A percentile compares a stretch with the other conserved stretches of the same genome.
These are phyloP conservation scores for Hypoxylon sp. DNA, from an alignment of 2,329 filamentous ascomycete species.

Conservation along the genomic window DNA sequence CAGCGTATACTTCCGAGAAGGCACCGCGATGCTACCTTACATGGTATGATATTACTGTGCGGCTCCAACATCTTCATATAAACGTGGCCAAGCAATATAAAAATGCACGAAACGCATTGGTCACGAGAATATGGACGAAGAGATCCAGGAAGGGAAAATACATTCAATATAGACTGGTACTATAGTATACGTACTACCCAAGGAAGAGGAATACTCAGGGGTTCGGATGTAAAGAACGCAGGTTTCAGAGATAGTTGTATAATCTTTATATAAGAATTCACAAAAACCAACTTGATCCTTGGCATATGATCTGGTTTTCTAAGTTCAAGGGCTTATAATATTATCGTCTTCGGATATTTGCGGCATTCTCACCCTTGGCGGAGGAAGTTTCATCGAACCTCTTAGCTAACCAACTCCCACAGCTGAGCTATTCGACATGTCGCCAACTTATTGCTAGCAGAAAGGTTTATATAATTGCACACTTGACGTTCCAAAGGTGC, in stretches of 20 bases:
- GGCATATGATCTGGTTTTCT: not conserved
- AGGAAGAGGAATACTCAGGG: not conserved
- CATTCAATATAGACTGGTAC: not conserved
- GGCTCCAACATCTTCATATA: not conserved
- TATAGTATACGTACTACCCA: not conserved
- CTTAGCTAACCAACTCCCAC: not conserved
- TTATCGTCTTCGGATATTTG: slow-evolving; percentile 1
- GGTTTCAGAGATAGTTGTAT: not conserved
- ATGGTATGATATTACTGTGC: slow-evolving; percentile 11
- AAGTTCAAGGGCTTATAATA: not conserved
- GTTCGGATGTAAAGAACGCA: not conserved
- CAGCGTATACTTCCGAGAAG: slow-evolving; percentile 23
- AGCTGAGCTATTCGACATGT: not conserved
- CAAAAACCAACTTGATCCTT: not conserved
- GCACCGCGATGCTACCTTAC: slow-evolving; percentile 19
- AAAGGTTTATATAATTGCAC: not conserved
- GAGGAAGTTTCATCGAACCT: not conserved
- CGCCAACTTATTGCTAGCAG: not conserved
- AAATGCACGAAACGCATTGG: not conserved
- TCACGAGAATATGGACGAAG: not conserved
- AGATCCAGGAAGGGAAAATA: not conserved
- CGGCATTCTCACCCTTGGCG: not conserved
- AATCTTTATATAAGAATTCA: not conserved
- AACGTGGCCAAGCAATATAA: not conserved
- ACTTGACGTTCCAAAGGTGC: too few species aligned